A percentile compares a stretch with the other conserved stretches of the same genome.
Evolutionary conservation across 208 protist genomes (phyloP).

Genomic region (Tritrichomonas foetus): DNA sequence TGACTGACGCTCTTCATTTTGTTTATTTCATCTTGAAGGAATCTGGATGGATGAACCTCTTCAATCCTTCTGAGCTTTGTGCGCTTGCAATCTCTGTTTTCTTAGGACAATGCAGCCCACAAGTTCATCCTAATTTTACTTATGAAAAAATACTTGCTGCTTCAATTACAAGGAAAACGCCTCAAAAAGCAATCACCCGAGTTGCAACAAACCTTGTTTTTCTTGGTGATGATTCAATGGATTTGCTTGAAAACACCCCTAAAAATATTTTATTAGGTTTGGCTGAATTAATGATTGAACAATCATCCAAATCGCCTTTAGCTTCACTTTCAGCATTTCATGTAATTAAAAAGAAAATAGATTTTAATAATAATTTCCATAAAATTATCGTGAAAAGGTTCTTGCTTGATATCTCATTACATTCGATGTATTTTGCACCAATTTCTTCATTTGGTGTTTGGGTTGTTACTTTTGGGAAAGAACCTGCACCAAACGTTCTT

Average conservation of each 20-base stretch:
- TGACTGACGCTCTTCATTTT: background rate
- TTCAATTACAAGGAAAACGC: background rate
- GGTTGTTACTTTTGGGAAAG: background rate
- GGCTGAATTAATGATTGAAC: background rate
- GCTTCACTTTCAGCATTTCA: background rate
- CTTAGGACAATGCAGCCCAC: background rate
- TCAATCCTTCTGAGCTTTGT: background rate
- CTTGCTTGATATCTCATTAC: background rate
- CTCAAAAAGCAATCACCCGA: background rate
- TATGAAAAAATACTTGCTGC: background rate
- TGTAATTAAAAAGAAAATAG: background rate
- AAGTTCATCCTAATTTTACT: background rate
- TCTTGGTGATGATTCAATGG: background rate
- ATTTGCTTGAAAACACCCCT: background rate
- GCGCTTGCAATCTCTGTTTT: background rate
- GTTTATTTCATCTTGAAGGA: background rate
- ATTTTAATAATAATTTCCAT: background rate
- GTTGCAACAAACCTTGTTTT: background rate
- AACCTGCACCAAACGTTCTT: background rate
- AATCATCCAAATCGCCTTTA: background rate
- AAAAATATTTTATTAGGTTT: background rate
- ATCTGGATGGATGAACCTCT: background rate
- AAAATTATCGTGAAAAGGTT: background rate
- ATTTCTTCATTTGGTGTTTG: background rate
- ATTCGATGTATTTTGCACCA: background rate